Evolutionary conservation across 2,329 filamentous ascomycete species (phyloP), one percentile per base, ranked within the genome.

Genomic region (Pezicula neosporulosa): DNA sequence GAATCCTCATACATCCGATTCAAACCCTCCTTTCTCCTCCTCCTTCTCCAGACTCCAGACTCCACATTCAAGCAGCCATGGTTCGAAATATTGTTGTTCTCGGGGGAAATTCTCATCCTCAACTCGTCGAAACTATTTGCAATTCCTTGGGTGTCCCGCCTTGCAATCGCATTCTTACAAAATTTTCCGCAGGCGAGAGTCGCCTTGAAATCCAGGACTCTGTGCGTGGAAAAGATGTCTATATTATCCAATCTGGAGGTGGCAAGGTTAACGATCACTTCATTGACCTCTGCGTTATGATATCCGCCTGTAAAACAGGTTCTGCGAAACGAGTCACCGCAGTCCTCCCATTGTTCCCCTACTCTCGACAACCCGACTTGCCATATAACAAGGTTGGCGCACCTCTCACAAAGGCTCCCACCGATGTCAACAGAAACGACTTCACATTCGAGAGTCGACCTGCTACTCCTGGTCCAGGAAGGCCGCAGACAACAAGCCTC

Each of bases 181-280:
- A 97, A 74, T 99, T 99, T 76, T 90, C 91, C 30, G 90, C 94
- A 48, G 94, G 94, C 60, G 94, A 97, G 76, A 96, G 89, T 60
- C 85, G 93, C 50, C 93, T 96, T 57, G 94, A 97, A 72, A 96
- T 99, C 66, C 82, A 92, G 69, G 94, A 99, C 72, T 96, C 91
- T 13, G 94, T 99, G 47, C 88, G 94, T 63, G 94, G 90, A 62
- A 99, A 99, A 71, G 94, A 99, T 83, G 94, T 97, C 69, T 99
- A 95, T 75, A 97, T 97, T 68, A 90, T 99, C 65, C 93, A 97
- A 72, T 94, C 90, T 39, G 91, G 90, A 61, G 90, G 90, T 61
- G 91, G 90, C 57, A 89, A 88, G 64, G 90, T 97, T 73, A 99
- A 99, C 69, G 94, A 99, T 73, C 86, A 96, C 73, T 83, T 99